A percentile compares a stretch with the other conserved stretches of the same genome.
Evolutionary conservation across 2,329 filamentous ascomycete genomes (phyloP).

Genomic region (Lithohypha guttulata): DNA sequence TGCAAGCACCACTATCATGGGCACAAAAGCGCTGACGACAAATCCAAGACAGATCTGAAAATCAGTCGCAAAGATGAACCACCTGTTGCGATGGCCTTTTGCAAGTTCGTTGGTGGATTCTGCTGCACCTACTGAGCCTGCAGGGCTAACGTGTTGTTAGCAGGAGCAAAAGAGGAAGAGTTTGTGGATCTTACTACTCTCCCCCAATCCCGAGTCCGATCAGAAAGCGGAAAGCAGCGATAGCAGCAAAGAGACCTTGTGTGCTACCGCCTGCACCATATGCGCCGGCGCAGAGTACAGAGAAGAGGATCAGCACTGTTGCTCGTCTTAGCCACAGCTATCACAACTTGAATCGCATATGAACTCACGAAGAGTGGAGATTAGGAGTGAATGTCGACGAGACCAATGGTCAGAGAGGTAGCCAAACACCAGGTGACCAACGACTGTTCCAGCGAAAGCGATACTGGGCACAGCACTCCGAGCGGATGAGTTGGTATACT

Average conservation of each 20-base stretch:
- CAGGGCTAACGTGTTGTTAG: too few relatives aligned
- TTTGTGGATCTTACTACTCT: too few relatives aligned
- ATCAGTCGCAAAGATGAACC: constrained; percentile 88
- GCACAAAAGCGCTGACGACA: constrained; percentile 67
- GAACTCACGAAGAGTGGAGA: too few relatives aligned
- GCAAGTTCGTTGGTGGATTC: constrained; percentile 78
- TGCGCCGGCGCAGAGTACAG: constrained; percentile 63
- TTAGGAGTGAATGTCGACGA: constrained; percentile 67
- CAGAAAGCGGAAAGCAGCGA: constrained; percentile 79
- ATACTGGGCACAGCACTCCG: constrained; percentile 69
- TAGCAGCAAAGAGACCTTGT: constrained; percentile 62
- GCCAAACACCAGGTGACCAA: constrained; percentile 72
- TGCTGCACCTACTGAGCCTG: constrained; percentile 68
- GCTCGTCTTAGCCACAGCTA: too few relatives aligned
- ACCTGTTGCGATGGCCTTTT: constrained; percentile 68
- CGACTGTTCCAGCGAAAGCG: constrained; percentile 74
- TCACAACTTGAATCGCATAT: too few relatives aligned
- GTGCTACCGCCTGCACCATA: constrained; percentile 62
- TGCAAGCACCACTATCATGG: constrained; percentile 53
- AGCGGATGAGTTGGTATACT: constrained; percentile 59
- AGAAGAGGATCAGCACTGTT: constrained; percentile 73
- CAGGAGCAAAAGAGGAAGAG: too few relatives aligned
- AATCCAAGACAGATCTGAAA: constrained; percentile 79
- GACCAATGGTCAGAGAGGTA: constrained; percentile 76
- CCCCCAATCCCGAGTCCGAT: constrained; percentile 66